Base-by-base conservation (phyloP, 1,139 yeast genomes). In the Trichomonascaceae sp. region DNA sequence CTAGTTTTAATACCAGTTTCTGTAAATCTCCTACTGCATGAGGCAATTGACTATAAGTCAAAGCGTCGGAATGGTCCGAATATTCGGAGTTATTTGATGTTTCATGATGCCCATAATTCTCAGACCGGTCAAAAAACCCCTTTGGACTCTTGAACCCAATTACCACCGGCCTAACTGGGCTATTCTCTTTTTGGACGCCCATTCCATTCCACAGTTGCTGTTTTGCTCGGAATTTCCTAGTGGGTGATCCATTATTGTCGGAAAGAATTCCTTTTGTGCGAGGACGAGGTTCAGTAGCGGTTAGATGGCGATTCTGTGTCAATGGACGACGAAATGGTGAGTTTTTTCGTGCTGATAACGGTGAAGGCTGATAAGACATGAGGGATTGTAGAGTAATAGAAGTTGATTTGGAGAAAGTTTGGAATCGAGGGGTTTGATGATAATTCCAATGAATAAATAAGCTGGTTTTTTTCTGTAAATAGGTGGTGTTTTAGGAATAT, bases 1-100 rank as follows among this genome's bases (percentile, higher is more conserved):
- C 52, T 47, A 50, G 45, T 50, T 45, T 20, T 8, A 15, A 38
- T 18, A 50, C 49, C 45, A 39, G 27, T 5, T 50, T 20, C 45
- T 50, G 48, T n/a, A 50, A 32, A 10, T 50, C 49, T 9, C 24
- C 15, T 15, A 50, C 49, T 7, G 45, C 20, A 19, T 27, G 27
- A 7, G 43, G 44, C 3, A 48, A 45, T 18, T 48, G 45, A 20
- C 41, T 36, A 13, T 36, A 36, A n/a, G 41, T 13, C 17, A 36
- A 15, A 13, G 41, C 9, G 17, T 36, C 41, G 17, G 41, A 36
- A n/a, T 32, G 38, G 15, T 32, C 38, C 3, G 24, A 22, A 27
- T 27, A 27, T 2, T 36, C 41, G 9, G 41, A 36, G 8, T 9
- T 13, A 10, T 43, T 9, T 13, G n/a, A 17, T 3, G 15, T 24